Conservation (phyloP, 1,139 yeast genomes). For the Hyphopichia burtonii region DNA sequence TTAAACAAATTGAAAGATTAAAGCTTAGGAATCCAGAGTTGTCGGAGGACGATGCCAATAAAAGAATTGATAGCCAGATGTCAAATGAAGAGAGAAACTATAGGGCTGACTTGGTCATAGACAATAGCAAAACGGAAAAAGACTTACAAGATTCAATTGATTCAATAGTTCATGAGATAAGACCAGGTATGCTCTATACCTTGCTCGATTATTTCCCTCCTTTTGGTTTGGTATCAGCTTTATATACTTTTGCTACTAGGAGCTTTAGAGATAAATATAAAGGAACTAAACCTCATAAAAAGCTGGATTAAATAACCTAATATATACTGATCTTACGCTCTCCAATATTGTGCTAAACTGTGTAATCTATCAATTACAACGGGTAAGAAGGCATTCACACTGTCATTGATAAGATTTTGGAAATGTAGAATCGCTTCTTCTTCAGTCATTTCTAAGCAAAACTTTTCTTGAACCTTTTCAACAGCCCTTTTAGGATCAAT, state of each 20-base stretch:
- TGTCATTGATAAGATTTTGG: constrained; percentile 88
- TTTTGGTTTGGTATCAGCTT: constrained; percentile 34
- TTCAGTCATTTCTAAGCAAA: constrained; percentile 88
- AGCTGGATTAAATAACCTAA: background rate
- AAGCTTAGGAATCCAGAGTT: constrained; percentile 66
- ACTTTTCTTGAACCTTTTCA: constrained; percentile 89
- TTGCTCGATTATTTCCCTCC: constrained; percentile 64
- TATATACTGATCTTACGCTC: constrained; percentile 49
- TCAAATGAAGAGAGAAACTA: constrained; percentile 53
- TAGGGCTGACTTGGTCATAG: constrained; percentile 65
- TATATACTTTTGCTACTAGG: constrained; percentile 21
- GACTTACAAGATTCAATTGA: constrained; percentile 51
- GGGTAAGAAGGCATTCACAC: constrained; percentile 91
- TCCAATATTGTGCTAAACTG: constrained; percentile 96
- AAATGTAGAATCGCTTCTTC: constrained; percentile 94
- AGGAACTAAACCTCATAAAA: constrained; percentile 12
- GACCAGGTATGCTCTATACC: constrained; percentile 56
- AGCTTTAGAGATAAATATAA: constrained; percentile 20
- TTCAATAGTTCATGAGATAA: constrained; percentile 39
- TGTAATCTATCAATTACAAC: constrained; percentile 94
- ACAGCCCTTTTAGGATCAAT: constrained; percentile 76
- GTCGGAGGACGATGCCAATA: constrained; percentile 61
- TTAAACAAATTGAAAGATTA: constrained; percentile 63
- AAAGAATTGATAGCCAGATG: constrained; percentile 80
- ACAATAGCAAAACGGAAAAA: constrained; percentile 56